Conservation (phyloP, 2,329 filamentous ascomycete species). For the Dactylellina sp. region DNA sequence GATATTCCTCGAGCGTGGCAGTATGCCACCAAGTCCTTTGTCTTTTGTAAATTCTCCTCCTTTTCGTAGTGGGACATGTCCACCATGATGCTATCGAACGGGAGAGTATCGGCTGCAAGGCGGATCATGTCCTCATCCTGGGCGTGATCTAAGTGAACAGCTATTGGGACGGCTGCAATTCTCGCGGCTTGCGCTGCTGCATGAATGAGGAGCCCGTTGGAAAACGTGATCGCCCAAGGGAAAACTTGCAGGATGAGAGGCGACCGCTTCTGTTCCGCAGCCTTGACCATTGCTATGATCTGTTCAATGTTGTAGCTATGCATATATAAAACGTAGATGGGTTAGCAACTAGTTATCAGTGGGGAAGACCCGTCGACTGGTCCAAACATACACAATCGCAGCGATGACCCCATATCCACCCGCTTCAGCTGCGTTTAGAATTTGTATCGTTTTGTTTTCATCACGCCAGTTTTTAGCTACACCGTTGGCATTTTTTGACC, state of each 20-base stretch:
- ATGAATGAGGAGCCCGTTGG: slow-evolving; percentile 69
- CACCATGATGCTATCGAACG: slow-evolving; percentile 80
- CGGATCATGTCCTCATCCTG: slow-evolving; percentile 74
- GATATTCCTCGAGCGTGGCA: slow-evolving; percentile 75
- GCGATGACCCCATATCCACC: slow-evolving; percentile 70
- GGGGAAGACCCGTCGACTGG: slow-evolving; percentile 60
- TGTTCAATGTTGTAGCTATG: slow-evolving; percentile 76
- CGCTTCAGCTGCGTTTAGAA: slow-evolving; percentile 70
- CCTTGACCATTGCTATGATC: slow-evolving; percentile 75
- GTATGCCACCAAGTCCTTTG: slow-evolving; percentile 72
- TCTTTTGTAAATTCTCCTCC: slow-evolving; percentile 75
- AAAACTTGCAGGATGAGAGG: slow-evolving; percentile 79
- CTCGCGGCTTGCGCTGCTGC: slow-evolving; percentile 71
- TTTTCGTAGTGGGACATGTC: slow-evolving; percentile 81
- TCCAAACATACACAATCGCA: slow-evolving; percentile 69
- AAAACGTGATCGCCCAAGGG: slow-evolving; percentile 78
- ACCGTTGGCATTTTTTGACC: slow-evolving; percentile 23
- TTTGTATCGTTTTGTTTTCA: slow-evolving; percentile 69
- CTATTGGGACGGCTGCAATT: slow-evolving; percentile 71
- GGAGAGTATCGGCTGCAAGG: slow-evolving; percentile 71
- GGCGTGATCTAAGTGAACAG: slow-evolving; percentile 75
- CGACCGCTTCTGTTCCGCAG: slow-evolving; percentile 75
- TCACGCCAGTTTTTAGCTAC: slow-evolving; percentile 44
- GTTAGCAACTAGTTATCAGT: not conserved
- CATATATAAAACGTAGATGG: not conserved